Conservation (phyloP, 257 asterid genomes). For the Solanum lycopersicoides region DNA sequence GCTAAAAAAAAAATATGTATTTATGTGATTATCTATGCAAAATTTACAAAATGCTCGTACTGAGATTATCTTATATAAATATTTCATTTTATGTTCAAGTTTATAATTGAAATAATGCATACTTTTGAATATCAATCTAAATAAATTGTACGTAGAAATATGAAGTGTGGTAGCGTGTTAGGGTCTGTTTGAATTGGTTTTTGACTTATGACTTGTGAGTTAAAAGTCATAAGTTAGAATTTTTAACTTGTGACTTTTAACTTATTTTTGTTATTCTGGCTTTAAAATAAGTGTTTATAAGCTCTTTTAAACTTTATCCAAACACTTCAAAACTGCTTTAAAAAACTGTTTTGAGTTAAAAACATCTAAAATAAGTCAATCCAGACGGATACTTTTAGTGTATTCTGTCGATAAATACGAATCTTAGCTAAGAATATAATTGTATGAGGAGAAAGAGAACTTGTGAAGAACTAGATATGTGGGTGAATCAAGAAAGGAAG, state of each 20-base stretch:
- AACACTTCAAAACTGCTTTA: too few relatives aligned
- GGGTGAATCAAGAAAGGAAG: background rate
- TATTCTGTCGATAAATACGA: background rate
- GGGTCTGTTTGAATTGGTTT: too few relatives aligned
- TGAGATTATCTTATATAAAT: background rate
- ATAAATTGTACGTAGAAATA: background rate
- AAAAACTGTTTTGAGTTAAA: too few relatives aligned
- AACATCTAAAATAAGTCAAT: too few relatives aligned
- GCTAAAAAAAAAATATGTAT: too few relatives aligned
- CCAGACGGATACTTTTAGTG: background rate
- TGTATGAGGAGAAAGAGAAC: background rate
- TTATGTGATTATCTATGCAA: background rate
- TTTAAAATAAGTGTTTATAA: too few relatives aligned
- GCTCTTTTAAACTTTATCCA: accelerated
- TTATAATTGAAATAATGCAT: background rate
- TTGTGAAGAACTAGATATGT: background rate
- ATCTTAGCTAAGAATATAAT: background rate
- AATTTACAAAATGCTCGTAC: background rate
- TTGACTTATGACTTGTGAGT: too few relatives aligned
- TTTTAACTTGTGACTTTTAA: too few relatives aligned
- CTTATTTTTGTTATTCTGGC: too few relatives aligned
- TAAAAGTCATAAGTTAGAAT: too few relatives aligned
- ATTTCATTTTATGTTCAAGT: background rate
- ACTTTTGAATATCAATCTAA: background rate
- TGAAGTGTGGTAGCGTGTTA: background rate